Base-by-base conservation (phyloP, 1,139 yeast genomes). In the Magnusiomyces sp. region DNA sequence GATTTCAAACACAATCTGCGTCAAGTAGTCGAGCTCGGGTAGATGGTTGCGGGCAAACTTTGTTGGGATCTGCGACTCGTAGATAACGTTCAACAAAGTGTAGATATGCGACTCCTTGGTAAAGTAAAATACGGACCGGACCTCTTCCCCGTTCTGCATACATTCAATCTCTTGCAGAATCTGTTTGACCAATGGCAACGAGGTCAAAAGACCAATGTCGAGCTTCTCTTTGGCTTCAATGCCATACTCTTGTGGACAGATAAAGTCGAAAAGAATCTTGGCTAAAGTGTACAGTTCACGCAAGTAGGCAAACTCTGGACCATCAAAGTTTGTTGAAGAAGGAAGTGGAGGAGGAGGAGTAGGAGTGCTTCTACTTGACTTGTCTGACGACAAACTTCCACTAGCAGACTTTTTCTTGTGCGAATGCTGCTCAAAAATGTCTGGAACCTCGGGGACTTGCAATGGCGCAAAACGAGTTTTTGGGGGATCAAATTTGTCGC, bases 161-260 rank as follows among this genome's bases (percentile, higher is more conserved):
- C 79, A 79, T 54, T 85, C 82, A 51, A 94, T 79, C 63, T 92
- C 97, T 39, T 76, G 72, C 47, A 92, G 68, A 40, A 94, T 85
- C 68, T 88, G 95, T 65, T 82, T 86, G 1, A 97, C 95, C 58
- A 94, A 75, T 1, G 99, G 99, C 60, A 94, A 75, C 1, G 97
- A 88, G 0, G 99, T 94, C 59, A 94, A 73, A 53, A 94, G 72
- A 1, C 99, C 98, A 71, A 94, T 94, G 65, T 94, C 98, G 54
- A 94, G 74, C 64, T 94, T 94, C 65, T 94, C 98, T 62, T 85
- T 86, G 62, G 89, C 95, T 57, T 90, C 90, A 58, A 94, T 94
- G 56, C 99, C 99, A 63, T 94, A 94, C 64, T 94, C 98, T 67
- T 94, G 97, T 11, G 99, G 99, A 67, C 98, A 92, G 49, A 94